These are phyloP conservation scores for Pascua sp. DNA, from an alignment of 1,284 basidiomycete species.

Conservation along the genomic window DNA sequence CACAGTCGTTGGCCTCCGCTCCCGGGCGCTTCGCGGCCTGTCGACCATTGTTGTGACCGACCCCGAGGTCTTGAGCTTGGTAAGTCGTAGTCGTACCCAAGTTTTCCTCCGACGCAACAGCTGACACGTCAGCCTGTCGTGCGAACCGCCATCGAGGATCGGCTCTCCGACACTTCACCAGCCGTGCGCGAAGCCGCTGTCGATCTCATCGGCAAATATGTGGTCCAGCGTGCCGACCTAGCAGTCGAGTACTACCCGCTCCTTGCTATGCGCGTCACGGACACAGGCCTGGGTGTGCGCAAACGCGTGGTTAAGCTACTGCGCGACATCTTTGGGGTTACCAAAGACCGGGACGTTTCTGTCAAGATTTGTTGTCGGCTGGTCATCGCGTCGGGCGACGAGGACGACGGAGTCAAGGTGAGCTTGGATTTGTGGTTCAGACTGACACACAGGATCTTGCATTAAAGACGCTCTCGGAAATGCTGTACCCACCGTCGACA, in stretches of 20 bases:
- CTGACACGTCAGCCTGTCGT: conserved; percentile 4
- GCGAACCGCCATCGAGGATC: conserved; percentile 83
- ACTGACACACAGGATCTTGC: conserved; percentile 64
- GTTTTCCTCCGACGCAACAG: not conserved
- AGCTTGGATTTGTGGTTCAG: conserved; percentile 7
- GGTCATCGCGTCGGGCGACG: conserved; percentile 73
- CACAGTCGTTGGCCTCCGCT: conserved; percentile 77
- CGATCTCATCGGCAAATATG: conserved; percentile 90
- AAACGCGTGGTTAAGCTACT: conserved; percentile 93
- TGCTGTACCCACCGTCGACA: conserved; percentile 64
- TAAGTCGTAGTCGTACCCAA: conserved; percentile 46
- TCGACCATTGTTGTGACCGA: conserved; percentile 81
- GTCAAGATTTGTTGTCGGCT: conserved; percentile 79
- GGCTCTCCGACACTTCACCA: conserved; percentile 83
- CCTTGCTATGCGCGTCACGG: conserved; percentile 82
- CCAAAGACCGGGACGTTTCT: conserved; percentile 58
- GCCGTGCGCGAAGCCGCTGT: conserved; percentile 94
- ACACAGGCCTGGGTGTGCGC: conserved; percentile 85
- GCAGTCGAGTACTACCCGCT: conserved; percentile 79
- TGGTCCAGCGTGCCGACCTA: conserved; percentile 78
- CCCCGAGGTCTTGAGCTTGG: conserved; percentile 71
- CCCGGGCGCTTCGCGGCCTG: conserved; percentile 81
- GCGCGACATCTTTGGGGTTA: conserved; percentile 70
- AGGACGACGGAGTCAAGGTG: conserved; percentile 83
- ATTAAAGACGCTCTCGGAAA: conserved; percentile 77